A percentile compares a stretch with the other conserved stretches of the same genome.
phyloP scores from a whole-genome alignment of 2,329 filamentous ascomycete genomes.

The Diaporthe velutina region DNA sequence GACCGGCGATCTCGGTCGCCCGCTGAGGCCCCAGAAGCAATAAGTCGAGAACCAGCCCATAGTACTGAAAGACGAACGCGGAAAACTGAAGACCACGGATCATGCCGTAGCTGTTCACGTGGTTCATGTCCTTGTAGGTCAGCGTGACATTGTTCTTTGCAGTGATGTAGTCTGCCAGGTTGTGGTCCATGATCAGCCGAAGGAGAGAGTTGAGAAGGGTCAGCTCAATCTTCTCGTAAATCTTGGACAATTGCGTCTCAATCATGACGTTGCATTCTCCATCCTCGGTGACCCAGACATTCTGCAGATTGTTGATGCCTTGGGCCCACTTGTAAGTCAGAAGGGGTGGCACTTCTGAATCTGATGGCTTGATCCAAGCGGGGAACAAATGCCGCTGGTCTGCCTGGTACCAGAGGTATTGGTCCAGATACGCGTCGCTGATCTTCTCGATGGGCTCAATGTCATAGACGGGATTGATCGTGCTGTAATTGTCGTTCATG shows the following conservation, averaged over 20 bases:
- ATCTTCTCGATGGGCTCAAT: conserved; percentile 99
- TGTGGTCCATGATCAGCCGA: conserved; percentile 98
- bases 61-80: conserved; percentile 99
- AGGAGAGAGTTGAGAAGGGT: conserved; percentile 94
- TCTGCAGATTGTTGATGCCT: conserved; percentile 97
- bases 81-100: conserved; percentile 98
- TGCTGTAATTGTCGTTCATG: conserved; percentile 99
- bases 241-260: conserved; percentile 97
- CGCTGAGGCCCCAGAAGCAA: conserved; percentile 92
- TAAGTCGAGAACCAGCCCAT: conserved; percentile 94
- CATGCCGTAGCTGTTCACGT: conserved; percentile 98
- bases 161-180: conserved; percentile 98
- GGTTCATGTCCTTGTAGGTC: conserved; percentile 99
- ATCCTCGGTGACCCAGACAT: conserved; percentile 93
- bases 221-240: conserved; percentile 99
- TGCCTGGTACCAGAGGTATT: conserved; percentile 99
- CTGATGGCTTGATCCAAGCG: conserved; percentile 98
- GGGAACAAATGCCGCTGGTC: conserved; percentile 98
- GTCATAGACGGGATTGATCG: conserved; percentile 98
- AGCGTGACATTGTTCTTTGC: conserved; percentile 99
- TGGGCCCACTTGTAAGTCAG: conserved; percentile 99
- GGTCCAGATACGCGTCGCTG: conserved; percentile 97
- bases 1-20: conserved; percentile 97
- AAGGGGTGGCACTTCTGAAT: conserved; percentile 95
- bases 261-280: conserved; percentile 99